Evolutionary conservation across 306 rosid genomes (phyloP).

Genomic region (Hippophae tibetana): DNA sequence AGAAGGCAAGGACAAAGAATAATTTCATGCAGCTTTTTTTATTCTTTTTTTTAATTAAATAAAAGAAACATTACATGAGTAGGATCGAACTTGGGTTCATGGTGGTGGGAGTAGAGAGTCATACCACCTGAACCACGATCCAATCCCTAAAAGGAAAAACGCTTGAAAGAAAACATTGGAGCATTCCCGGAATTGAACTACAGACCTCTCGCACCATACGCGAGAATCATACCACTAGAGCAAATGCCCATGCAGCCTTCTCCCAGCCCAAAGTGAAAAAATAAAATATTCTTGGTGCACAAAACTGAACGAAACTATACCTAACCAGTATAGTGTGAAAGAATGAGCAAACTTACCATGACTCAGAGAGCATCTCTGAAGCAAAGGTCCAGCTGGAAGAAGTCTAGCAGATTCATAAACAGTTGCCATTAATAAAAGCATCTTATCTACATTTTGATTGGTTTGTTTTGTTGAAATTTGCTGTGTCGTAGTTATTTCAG

Average conservation of each 20-base stretch:
- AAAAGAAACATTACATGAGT: no score
- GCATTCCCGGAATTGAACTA: no score
- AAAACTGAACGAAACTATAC: background rate
- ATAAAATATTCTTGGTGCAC: background rate
- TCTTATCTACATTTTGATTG: slow-evolving; percentile 44
- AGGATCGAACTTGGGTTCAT: no score
- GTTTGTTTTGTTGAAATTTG: slow-evolving; percentile 30
- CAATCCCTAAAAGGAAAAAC: no score
- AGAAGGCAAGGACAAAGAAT: no score
- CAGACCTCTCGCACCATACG: no score
- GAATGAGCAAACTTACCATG: slow-evolving; percentile 35
- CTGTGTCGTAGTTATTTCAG: slow-evolving; percentile 35
- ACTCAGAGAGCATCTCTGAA: slow-evolving; percentile 72
- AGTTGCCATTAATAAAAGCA: slow-evolving; percentile 66
- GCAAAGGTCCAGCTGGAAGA: slow-evolving; percentile 50
- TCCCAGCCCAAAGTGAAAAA: background rate
- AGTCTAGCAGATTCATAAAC: slow-evolving; percentile 73
- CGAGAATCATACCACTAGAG: no score
- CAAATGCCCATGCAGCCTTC: background rate
- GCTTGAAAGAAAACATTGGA: no score
- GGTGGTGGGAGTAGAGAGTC: no score
- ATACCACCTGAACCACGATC: no score
- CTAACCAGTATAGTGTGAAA: slow-evolving; percentile 5
- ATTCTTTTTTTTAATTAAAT: no score
- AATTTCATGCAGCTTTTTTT: background rate